Evolutionary conservation across 1,284 basidiomycete species (phyloP).

Genomic region (Moesziomyces sp.): DNA sequence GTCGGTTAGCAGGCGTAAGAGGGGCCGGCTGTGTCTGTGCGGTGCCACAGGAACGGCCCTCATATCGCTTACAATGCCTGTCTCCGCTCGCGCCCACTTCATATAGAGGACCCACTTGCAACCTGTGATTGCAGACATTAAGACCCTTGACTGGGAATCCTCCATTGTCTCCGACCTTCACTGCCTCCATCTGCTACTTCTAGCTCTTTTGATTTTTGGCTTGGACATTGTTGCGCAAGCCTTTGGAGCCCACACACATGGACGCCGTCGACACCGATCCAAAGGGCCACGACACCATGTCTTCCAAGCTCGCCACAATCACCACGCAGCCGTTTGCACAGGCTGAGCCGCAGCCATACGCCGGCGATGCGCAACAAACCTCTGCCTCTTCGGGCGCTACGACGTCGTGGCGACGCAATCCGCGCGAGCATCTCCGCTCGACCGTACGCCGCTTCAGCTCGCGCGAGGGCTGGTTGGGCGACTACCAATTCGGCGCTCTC

Average conservation of each 20-base stretch:
- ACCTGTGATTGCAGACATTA: too few species aligned
- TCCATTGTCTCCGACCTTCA: too few species aligned
- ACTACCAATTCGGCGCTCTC: slow-evolving; percentile 51
- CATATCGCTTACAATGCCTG: too few species aligned
- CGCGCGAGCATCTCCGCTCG: slow-evolving; percentile 8
- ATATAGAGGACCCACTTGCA: too few species aligned
- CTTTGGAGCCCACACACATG: slow-evolving; percentile 1
- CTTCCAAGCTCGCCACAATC: slow-evolving; percentile 34
- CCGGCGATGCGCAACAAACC: background rate
- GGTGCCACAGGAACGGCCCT: too few species aligned
- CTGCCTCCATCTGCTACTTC: too few species aligned
- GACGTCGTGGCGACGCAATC: slow-evolving; percentile 11
- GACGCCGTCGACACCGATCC: slow-evolving; percentile 1
- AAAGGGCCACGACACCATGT: slow-evolving; percentile 23
- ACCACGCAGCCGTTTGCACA: slow-evolving; percentile 43
- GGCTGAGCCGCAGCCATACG: slow-evolving; percentile 8
- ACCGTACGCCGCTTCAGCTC: slow-evolving; percentile 19
- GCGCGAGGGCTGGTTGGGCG: slow-evolving; percentile 53
- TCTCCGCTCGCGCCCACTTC: too few species aligned
- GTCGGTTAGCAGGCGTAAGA: too few species aligned
- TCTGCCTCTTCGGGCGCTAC: background rate
- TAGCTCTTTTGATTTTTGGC: too few species aligned
- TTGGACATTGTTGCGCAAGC: background rate
- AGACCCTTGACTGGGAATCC: too few species aligned
- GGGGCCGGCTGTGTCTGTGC: too few species aligned